Percentiles rank a stretch among this genome's conserved stretches.
Evolutionary conservation across 148 eudicot species (phyloP).

Genomic region (Cornus controversa): DNA sequence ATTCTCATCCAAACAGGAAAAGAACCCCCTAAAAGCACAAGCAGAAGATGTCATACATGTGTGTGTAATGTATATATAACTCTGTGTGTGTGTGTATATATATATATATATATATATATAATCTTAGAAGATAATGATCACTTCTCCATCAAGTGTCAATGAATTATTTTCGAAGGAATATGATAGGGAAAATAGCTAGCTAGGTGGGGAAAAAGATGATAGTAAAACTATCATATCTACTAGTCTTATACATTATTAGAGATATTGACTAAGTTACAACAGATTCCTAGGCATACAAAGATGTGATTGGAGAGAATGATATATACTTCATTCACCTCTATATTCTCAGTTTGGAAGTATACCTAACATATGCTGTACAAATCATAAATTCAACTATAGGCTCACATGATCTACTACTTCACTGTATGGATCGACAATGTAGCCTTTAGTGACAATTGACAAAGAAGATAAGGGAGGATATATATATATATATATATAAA

Average conservation of each 20-base stretch:
- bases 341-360: constrained; percentile 22
- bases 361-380: constrained; percentile 28
- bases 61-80: too few species aligned
- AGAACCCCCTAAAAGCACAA: not conserved
- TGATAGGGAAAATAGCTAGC: not conserved
- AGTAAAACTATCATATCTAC: constrained; percentile 3
- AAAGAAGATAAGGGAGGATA: constrained; percentile 1
- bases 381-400: constrained; percentile 28
- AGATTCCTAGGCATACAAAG: constrained; percentile 9
- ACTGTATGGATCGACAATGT: not conserved
- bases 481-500: not conserved
- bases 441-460: constrained; percentile 7
- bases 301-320: constrained; percentile 19
- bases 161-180: constrained; percentile 13
- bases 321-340: not conserved
- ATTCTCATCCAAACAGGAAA: not conserved
- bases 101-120: not conserved
- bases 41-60: not conserved
- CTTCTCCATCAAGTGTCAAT: constrained; percentile 11
- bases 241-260: not conserved
- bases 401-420: constrained; percentile 4
- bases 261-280: not conserved
- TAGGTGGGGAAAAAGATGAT: too few species aligned
- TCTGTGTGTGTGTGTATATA: too few species aligned
- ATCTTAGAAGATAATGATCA: constrained; percentile 6